Base-by-base conservation (phyloP, 768 basidiomycete genomes). In the Sarcodon sp. region DNA sequence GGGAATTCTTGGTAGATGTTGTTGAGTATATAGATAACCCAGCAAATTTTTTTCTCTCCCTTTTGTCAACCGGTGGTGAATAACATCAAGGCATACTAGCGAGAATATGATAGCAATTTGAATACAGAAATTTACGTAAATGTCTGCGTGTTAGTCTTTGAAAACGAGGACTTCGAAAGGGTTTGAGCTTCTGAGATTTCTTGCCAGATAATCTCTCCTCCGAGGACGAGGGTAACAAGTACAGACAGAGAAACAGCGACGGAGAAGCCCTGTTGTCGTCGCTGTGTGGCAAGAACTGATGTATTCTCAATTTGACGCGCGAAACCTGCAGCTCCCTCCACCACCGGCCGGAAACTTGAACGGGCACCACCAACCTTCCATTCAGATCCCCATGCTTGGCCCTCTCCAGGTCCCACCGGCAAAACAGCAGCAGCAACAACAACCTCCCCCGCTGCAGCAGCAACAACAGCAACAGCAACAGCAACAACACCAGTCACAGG, bases 321-420 rank as follows among this genome's bases (percentile, higher is more conserved):
- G 15, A 41, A 41, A 27, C 39, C 39, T 6, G 15, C 39, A 41
- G 27, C 16, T 41, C 2, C 13, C 5, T 27, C 16, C 39, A 15
- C 39, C 15, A 15, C 39, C 15, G 8, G 7, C 7, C 13, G 8
- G 27, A 15, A 15, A 41, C 39, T 27, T 9, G 16, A 8, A 41
- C 37, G 16, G 27, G 16, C 59, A 51, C 43, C 53, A 54, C 45
- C 56, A 55, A 45, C 43, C 49, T 37, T 52, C 67, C 57, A 73
- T 75, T 57, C 73, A 70, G 54, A 63, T 75, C 54, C 77, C 76
- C 64, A 87, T 87, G 84, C 71, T 87, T 61, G 80, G 82, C 63
- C 69, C 80, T 63, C 80, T 53, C 77, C 80, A 69, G 74, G 61
- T 80, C 12, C 79, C 75, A 58, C 73, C 73, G 43, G 74, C 69